Conservation (phyloP, 441 rosid genomes). For the Gossypium gossypioides region DNA sequence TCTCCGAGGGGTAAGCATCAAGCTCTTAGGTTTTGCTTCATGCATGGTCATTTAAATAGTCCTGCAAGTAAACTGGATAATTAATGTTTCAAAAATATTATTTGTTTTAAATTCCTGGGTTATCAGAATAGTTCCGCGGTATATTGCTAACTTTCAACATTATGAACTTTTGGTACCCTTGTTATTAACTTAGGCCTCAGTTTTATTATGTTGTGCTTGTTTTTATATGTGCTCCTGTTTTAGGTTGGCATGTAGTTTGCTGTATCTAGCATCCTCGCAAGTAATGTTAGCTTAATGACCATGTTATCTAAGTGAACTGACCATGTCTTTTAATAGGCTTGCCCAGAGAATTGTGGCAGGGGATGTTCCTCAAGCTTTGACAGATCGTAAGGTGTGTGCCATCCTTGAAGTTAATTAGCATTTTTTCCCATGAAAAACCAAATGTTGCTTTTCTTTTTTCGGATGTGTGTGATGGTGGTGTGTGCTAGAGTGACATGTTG, state of each 20-base stretch:
- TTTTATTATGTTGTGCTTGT: neutral
- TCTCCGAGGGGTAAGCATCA: conserved; percentile 75
- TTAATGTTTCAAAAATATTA: neutral
- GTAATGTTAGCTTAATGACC: neutral
- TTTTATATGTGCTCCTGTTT: neutral
- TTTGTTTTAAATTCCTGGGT: neutral
- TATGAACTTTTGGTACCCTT: neutral
- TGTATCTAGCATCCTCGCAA: neutral
- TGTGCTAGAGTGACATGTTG: neutral
- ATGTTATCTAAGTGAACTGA: neutral
- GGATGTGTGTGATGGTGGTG: neutral
- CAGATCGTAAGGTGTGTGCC: conserved; percentile 71
- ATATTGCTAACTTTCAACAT: neutral
- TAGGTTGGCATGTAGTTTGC: neutral
- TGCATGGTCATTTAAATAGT: neutral
- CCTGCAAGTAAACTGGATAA: neutral
- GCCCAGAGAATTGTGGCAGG: conserved; percentile 97
- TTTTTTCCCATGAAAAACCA: neutral
- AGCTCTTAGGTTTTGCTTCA: neutral
- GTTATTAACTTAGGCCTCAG: neutral
- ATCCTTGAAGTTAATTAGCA: neutral
- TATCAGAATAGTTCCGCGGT: neutral
- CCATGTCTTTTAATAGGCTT: conserved; percentile 44
- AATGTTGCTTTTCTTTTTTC: neutral
- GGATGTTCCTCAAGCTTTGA: conserved; percentile 97